Conservation (phyloP, 2,329 filamentous ascomycete genomes). For the Polytolypa hystricis region DNA sequence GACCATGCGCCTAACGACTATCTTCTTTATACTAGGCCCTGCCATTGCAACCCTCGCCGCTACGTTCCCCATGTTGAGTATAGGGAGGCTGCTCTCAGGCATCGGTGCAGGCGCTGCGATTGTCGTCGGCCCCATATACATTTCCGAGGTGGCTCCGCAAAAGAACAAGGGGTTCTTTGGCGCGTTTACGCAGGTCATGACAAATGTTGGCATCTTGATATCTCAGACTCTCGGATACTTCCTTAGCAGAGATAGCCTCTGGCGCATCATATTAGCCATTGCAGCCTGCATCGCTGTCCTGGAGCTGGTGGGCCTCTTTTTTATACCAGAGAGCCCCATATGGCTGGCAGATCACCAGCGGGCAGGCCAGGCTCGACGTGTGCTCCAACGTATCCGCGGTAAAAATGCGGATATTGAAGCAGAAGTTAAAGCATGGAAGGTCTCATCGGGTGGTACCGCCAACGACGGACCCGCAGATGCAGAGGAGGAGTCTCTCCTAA, state of each 20-base stretch:
- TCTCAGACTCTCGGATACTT: conserved; percentile 83
- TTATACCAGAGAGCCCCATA: conserved; percentile 77
- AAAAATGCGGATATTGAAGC: conserved; percentile 55
- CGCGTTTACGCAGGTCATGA: conserved; percentile 77
- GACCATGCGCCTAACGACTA: conserved; percentile 64
- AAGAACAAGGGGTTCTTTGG: conserved; percentile 67
- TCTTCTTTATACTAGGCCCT: conserved; percentile 68
- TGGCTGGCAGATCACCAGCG: conserved; percentile 66
- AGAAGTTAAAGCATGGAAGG: conserved; percentile 54
- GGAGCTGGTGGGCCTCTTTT: conserved; percentile 59
- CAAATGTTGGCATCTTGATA: conserved; percentile 78
- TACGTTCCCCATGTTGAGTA: conserved; percentile 54
- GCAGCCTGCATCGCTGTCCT: conserved; percentile 57
- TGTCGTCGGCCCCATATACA: conserved; percentile 88
- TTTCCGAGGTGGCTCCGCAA: conserved; percentile 78
- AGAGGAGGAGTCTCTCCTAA: conserved; percentile 63
- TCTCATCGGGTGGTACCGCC: neutral
- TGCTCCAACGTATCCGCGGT: conserved; percentile 67
- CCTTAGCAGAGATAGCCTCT: conserved; percentile 64
- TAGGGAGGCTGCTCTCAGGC: conserved; percentile 71
- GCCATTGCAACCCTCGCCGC: conserved; percentile 61
- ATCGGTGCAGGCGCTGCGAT: conserved; percentile 78
- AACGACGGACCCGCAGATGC: conserved; percentile 22
- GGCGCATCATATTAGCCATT: conserved; percentile 70
- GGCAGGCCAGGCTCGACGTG: conserved; percentile 49